phyloP scores from a whole-genome alignment of 495 filamentous ascomycete genomes.

The Bombardia bombarda region DNA sequence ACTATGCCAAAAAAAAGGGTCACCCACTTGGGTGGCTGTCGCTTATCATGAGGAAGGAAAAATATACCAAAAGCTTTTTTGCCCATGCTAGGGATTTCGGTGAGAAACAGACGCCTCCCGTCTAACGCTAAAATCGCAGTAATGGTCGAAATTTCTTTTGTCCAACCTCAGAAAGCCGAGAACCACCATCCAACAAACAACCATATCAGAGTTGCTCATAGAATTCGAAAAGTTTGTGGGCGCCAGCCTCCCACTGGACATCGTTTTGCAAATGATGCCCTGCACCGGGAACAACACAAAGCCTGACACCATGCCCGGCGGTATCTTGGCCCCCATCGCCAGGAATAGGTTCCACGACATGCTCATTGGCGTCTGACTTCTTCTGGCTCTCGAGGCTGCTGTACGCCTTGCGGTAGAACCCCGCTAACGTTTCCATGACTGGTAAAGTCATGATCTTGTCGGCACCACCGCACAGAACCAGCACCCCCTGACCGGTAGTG shows the following conservation, averaged over 20 bases:
- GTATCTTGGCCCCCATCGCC: constrained; percentile 13
- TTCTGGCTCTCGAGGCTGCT: constrained; percentile 63
- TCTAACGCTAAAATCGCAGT: not conserved
- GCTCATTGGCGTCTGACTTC: constrained; percentile 68
- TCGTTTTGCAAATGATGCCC: constrained; percentile 44
- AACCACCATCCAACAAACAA: not conserved
- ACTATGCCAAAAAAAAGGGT: too few relatives aligned
- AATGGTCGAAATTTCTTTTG: not conserved
- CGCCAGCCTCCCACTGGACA: constrained; percentile 28
- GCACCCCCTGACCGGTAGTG: constrained; percentile 13
- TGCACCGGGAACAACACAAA: constrained; percentile 25
- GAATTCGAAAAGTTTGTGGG: constrained; percentile 28
- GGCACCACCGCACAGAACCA: constrained; percentile 32
- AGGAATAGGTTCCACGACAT: constrained; percentile 32
- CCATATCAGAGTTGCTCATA: constrained; percentile 15
- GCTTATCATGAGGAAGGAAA: too few relatives aligned
- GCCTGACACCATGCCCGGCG: constrained; percentile 22
- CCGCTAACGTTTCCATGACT: constrained; percentile 26
- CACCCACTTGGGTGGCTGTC: too few relatives aligned
- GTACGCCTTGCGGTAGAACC: constrained; percentile 35
- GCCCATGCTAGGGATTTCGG: too few relatives aligned
- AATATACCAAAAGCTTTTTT: too few relatives aligned
- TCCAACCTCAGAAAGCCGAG: not conserved
- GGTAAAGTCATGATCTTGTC: constrained; percentile 21
- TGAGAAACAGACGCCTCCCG: too few relatives aligned